These are phyloP conservation scores for Tetragonia tetragonoides DNA, from an alignment of 148 eudicot species.

Conservation along the genomic window DNA sequence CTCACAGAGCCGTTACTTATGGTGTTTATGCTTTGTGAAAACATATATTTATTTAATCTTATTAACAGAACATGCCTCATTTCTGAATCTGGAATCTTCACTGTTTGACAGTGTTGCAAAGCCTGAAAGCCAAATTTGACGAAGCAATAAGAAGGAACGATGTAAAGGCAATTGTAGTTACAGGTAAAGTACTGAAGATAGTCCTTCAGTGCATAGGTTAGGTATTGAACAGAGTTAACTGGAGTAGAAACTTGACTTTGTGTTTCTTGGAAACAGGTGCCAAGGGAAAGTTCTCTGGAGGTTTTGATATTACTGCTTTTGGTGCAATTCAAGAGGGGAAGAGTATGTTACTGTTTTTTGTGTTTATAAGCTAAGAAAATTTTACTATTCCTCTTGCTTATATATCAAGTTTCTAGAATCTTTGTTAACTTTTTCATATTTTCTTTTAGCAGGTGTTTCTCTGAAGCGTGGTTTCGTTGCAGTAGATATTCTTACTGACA, in stretches of 20 bases:
- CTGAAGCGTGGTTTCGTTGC: constrained; percentile 77
- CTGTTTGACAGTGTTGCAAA: constrained; percentile 52
- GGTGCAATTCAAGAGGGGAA: constrained; percentile 61
- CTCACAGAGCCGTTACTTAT: background rate
- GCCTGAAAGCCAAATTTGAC: constrained; percentile 68
- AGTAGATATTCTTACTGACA: constrained; percentile 77
- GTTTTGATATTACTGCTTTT: constrained; percentile 88
- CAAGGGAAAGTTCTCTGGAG: constrained; percentile 89
- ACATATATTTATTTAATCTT: background rate
- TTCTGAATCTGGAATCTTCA: constrained; percentile 1
- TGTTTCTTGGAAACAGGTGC: constrained; percentile 53
- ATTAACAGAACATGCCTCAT: background rate
- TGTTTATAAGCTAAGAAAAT: background rate
- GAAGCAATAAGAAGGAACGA: constrained; percentile 77
- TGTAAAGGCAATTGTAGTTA: constrained; percentile 93
- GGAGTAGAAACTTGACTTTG: constrained; percentile 8
- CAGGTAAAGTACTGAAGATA: constrained; percentile 47
- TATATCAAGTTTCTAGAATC: background rate
- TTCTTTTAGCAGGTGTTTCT: constrained; percentile 42
- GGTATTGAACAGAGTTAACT: constrained; percentile 1
- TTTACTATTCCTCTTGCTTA: background rate
- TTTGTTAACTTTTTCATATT: constrained; percentile 19
- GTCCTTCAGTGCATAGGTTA: constrained; percentile 5
- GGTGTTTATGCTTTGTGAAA: background rate
- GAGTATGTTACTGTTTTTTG: constrained; percentile 33